Evolutionary conservation across 192 early-diverging fungal genomes (phyloP).

Genomic region (Pilobolus umbonatus): DNA sequence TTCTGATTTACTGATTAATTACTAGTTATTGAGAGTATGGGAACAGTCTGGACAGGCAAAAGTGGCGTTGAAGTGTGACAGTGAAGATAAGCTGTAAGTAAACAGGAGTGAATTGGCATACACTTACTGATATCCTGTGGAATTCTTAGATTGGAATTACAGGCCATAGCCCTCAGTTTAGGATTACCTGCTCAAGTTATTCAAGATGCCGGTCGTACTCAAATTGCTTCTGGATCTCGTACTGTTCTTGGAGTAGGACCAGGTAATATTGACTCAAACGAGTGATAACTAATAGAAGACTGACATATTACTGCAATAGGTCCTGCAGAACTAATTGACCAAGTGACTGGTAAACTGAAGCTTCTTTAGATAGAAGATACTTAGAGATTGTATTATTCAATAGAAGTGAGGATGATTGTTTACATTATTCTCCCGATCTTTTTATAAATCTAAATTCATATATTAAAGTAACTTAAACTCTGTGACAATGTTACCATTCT

Average conservation of each 20-base stretch:
- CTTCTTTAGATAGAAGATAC: constrained; percentile 21
- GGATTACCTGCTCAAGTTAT: constrained; percentile 72
- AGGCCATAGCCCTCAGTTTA: constrained; percentile 49
- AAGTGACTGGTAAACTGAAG: constrained; percentile 40
- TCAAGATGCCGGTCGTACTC: constrained; percentile 88
- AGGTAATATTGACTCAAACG: constrained; percentile 50
- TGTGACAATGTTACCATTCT: too few species aligned
- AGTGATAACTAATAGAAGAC: not conserved
- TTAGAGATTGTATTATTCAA: too few species aligned
- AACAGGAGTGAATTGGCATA: not conserved
- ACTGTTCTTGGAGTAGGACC: constrained; percentile 96
- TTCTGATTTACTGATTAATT: not conserved
- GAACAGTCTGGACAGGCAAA: constrained; percentile 80
- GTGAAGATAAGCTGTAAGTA: constrained; percentile 74
- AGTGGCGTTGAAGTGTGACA: constrained; percentile 72
- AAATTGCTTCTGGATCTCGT: constrained; percentile 84
- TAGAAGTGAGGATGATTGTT: too few species aligned
- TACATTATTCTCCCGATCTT: not conserved
- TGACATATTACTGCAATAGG: constrained; percentile 14
- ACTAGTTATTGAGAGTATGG: constrained; percentile 57
- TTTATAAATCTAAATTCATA: too few species aligned
- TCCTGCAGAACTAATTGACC: constrained; percentile 32
- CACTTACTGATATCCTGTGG: constrained; percentile 14
- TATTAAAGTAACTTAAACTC: too few species aligned
- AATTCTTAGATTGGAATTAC: constrained; percentile 58